These are phyloP conservation scores for Clarireedia paspali DNA, from an alignment of 2,329 filamentous ascomycete genomes.

Conservation along the genomic window DNA sequence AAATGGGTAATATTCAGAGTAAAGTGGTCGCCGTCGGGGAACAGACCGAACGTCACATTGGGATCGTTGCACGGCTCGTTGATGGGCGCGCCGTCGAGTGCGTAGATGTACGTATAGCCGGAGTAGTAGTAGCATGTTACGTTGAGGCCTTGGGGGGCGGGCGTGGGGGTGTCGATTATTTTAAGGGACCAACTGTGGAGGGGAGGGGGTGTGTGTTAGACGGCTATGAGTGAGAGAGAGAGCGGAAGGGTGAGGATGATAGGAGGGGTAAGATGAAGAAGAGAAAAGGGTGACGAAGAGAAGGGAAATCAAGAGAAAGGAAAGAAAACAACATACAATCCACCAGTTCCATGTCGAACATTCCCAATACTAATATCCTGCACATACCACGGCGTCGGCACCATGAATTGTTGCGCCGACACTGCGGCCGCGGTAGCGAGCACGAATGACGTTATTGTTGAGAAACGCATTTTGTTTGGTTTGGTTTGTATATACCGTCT, in stretches of 20 bases:
- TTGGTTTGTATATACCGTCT: too few relatives aligned
- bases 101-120: slow-evolving; percentile 10
- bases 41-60: slow-evolving; percentile 17
- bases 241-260: background rate
- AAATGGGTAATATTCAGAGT: slow-evolving; percentile 17
- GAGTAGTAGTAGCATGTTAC: slow-evolving; percentile 12
- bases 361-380: slow-evolving; percentile 12
- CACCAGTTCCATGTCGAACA: slow-evolving; percentile 17
- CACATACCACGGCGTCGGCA: slow-evolving; percentile 15
- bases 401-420: slow-evolving; percentile 3
- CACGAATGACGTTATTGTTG: too few relatives aligned
- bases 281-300: background rate
- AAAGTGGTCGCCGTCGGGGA: slow-evolving; percentile 10
- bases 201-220: background rate
- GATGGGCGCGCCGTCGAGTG: slow-evolving; percentile 10
- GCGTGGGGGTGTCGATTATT: slow-evolving; percentile 14
- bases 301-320: background rate
- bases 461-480: too few relatives aligned
- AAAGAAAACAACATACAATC: slow-evolving; percentile 8
- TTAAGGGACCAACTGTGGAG: slow-evolving; percentile 14
- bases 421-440: too few relatives aligned
- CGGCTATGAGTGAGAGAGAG: background rate
- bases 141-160: slow-evolving; percentile 16
- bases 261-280: background rate
- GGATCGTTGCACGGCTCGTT: slow-evolving; percentile 13